Evolutionary conservation across 768 basidiomycete genomes (phyloP).

Genomic region (Chalciporus sphaerocephalus): DNA sequence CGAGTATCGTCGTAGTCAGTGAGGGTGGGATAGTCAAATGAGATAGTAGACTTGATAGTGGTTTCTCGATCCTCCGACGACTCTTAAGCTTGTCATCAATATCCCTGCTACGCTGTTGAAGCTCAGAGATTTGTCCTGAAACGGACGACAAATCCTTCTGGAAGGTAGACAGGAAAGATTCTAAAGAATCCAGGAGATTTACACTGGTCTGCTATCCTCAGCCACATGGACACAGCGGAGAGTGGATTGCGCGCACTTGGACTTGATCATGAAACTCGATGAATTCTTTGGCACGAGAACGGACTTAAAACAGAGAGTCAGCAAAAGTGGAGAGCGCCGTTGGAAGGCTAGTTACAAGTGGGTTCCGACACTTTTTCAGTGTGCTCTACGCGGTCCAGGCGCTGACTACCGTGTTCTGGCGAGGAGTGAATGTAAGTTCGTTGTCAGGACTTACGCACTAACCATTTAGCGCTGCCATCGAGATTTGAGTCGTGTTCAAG

Average conservation of each 20-base stretch:
- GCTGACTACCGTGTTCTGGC: constrained; percentile 7
- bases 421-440: neutral
- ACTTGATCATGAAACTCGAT: constrained; percentile 90
- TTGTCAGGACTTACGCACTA: neutral
- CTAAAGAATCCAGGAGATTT: constrained; percentile 78
- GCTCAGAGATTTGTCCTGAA: constrained; percentile 92
- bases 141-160: constrained; percentile 92
- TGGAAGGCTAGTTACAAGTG: constrained; percentile 14
- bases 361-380: neutral
- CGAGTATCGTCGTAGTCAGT: constrained; percentile 72
- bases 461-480: constrained; percentile 15
- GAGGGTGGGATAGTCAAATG: constrained; percentile 81
- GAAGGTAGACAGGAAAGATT: constrained; percentile 91
- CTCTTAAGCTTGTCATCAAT: constrained; percentile 85
- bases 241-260: constrained; percentile 45
- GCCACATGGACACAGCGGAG: neutral
- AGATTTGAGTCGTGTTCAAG: neutral
- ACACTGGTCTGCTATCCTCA: constrained; percentile 67
- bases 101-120: constrained; percentile 85
- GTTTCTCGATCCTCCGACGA: constrained; percentile 85
- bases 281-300: constrained; percentile 56
- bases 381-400: constrained; percentile 1
- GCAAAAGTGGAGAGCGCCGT: neutral
- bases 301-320: constrained; percentile 24
- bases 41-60: constrained; percentile 73